A percentile compares a stretch with the other conserved stretches of the same genome.
phyloP scores from a whole-genome alignment of 169 alveolate genomes.

The Perkinsus olseni region DNA sequence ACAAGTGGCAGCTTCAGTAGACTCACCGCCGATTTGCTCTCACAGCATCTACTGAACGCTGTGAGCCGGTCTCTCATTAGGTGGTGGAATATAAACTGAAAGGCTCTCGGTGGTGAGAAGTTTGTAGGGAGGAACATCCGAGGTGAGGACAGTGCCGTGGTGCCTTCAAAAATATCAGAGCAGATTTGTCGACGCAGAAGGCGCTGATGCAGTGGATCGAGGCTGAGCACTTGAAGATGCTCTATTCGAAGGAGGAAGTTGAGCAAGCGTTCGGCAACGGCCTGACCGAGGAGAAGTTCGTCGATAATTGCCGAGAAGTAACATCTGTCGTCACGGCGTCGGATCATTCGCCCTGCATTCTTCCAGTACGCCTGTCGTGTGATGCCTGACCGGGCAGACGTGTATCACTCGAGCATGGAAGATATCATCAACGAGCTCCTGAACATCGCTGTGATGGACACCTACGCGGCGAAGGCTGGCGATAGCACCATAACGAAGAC shows the following conservation, averaged over 20 bases:
- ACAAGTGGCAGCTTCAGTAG: neutral
- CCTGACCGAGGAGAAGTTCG: neutral
- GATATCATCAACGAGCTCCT: neutral
- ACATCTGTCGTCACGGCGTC: neutral
- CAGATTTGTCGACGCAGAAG: neutral
- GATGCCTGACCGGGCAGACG: neutral
- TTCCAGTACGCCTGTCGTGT: neutral
- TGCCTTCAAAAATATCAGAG: neutral
- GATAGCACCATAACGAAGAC: neutral
- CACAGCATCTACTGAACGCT: too few species aligned
- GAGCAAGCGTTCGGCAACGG: neutral
- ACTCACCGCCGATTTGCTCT: neutral
- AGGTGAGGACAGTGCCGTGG: neutral
- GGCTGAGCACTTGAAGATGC: neutral
- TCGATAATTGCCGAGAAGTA: neutral
- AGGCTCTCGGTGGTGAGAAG: neutral
- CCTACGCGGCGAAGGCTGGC: neutral
- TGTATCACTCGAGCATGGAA: neutral
- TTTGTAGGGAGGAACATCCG: neutral
- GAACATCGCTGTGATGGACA: neutral
- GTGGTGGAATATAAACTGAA: neutral
- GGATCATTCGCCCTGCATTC: neutral
- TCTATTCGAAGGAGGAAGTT: neutral
- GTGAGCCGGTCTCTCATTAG: neutral
- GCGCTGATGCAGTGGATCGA: neutral